phyloP scores from a whole-genome alignment of 2,329 filamentous ascomycete genomes.

The Trichothecium roseum region DNA sequence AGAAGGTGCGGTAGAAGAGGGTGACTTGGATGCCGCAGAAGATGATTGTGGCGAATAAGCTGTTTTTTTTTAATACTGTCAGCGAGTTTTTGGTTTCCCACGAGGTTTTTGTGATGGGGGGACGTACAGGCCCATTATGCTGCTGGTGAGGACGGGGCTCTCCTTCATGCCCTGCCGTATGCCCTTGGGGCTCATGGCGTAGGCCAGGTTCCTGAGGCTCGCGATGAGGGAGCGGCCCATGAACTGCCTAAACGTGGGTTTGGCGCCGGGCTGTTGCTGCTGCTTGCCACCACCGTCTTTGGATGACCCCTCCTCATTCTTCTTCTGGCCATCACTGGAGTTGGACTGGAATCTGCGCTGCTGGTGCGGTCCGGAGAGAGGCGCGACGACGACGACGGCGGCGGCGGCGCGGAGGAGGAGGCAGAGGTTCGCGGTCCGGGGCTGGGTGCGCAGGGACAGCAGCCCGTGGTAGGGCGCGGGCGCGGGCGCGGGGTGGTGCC shows the following conservation, averaged over 20 bases:
- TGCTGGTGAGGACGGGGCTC: conserved; percentile 17
- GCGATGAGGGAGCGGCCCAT: conserved; percentile 18
- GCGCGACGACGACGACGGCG: conserved; percentile 18
- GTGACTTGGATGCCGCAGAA: conserved; percentile 20
- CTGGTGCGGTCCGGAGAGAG: conserved; percentile 10
- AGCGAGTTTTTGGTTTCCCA: no score
- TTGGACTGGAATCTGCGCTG: conserved; percentile 19
- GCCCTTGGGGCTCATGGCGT: conserved; percentile 22
- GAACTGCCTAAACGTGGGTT: conserved; percentile 19
- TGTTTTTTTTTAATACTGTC: conserved; percentile 5
- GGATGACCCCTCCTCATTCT: conserved; percentile 6
- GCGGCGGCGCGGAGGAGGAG: no score
- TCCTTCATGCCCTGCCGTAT: conserved; percentile 23
- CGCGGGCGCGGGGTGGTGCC: conserved; percentile 13
- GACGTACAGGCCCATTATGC: conserved; percentile 20
- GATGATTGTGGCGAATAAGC: conserved; percentile 17
- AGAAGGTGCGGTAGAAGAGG: conserved; percentile 45
- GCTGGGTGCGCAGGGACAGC: conserved; percentile 20
- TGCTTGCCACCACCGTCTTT: no score
- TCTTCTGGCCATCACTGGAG: conserved; percentile 4
- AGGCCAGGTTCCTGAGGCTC: conserved; percentile 21
- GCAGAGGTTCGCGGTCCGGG: conserved; percentile 15
- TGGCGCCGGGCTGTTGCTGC: conserved; percentile 7
- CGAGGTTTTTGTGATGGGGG: no score
- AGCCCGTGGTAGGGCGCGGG: conserved; percentile 11